Evolutionary conservation across 1,284 basidiomycete genomes (phyloP).

Genomic region (Cystobasidiaceae sp.): DNA sequence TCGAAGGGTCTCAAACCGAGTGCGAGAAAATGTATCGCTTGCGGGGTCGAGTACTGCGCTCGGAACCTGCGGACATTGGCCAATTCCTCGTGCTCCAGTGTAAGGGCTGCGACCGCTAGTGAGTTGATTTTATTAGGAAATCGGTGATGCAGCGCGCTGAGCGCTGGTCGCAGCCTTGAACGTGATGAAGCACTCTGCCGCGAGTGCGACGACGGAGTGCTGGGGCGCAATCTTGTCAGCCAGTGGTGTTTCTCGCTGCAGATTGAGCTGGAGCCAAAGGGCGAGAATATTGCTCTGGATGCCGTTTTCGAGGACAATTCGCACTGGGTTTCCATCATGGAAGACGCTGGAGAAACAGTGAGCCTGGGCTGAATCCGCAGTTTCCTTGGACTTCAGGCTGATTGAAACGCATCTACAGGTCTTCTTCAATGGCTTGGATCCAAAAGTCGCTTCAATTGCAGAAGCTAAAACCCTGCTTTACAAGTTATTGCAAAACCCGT

Average conservation of each 20-base stretch:
- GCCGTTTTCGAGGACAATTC: not conserved
- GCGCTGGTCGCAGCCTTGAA: not conserved
- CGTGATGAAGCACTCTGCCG: conserved; percentile 2
- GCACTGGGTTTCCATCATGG: conserved; percentile 5
- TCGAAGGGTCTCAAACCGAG: not conserved
- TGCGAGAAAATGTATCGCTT: not conserved
- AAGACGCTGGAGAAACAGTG: conserved; percentile 1
- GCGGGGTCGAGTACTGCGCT: not conserved
- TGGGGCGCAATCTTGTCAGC: not conserved
- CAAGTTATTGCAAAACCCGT: not conserved
- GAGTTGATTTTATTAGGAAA: too few species aligned
- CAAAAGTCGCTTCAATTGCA: not conserved
- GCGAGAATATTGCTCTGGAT: conserved; percentile 3
- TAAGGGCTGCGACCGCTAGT: not conserved
- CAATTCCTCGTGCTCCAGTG: not conserved
- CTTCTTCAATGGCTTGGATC: conserved; percentile 22
- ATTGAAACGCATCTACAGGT: not conserved
- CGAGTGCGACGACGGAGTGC: not conserved
- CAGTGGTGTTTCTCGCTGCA: conserved; percentile 11
- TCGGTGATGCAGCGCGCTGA: too few species aligned
- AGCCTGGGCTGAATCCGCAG: not conserved
- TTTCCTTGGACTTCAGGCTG: not conserved
- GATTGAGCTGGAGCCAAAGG: conserved; percentile 11
- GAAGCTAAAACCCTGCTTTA: not conserved
- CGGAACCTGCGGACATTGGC: not conserved